Evolutionary conservation across 2,329 filamentous ascomycete genomes (phyloP), one percentile per base, ranked within the genome.

Genomic region (Beauveria sp.): DNA sequence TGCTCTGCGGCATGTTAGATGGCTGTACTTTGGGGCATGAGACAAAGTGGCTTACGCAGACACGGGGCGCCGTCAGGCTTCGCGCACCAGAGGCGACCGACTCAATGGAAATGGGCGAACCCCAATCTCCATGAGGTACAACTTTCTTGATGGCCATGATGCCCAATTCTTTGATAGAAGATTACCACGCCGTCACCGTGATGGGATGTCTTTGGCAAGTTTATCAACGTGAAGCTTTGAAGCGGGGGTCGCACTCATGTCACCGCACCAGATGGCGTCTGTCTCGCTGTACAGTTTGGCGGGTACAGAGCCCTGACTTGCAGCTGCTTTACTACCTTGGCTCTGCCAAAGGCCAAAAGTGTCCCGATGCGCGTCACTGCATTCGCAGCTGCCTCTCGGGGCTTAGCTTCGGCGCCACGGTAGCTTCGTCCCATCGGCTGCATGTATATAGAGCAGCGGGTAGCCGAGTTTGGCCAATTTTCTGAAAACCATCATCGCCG

Each of bases 81-180:
- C 69, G 66, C 22, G 67, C 72, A n/a, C 72, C 73, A 4, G 72
- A 72, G 2, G 71, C 73, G 2, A 75, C 70, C 1, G 71, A 70
- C 18, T 75, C 73, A 14, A 69, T 61, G 1, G 72, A 72, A 48
- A 79, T 76, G 9, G 70, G 68, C 3, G 76, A 77, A 16, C 69
- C 61, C 76, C 76, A 79, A 8, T 71, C 66, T 24, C 76, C 76
- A 26, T 77, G 76, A 3, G 68, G 70, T 0, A 66, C 71, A 18
- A 66, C 66, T 22, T 63, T 63, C 58, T 69, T 71, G 18, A 62
- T 61, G 1, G 64, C 60, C 69, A 72, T 71, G 16, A 1, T 57
- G 43, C 44, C 10, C n/a, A 37, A 20, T n/a, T 26, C 4, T 37
- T 4, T 3, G n/a, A 37, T 22, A 2, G 5, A 5, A 24, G 20